phyloP scores from a whole-genome alignment of 257 asterid genomes.

The Solanum raphanifolium region DNA sequence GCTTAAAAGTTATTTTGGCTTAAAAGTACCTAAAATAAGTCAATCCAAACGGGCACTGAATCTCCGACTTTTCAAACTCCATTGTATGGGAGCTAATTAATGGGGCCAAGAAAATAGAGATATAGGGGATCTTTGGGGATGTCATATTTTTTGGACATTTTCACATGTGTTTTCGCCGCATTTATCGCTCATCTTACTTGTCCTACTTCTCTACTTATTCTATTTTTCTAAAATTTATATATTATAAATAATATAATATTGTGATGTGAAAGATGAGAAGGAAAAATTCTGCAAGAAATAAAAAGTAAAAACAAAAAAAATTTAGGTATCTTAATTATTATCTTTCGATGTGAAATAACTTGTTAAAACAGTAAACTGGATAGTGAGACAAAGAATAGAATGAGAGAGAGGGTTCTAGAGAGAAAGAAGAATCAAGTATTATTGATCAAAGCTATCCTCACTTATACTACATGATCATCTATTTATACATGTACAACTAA shows the following conservation, averaged over 20 bases:
- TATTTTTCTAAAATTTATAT: neutral
- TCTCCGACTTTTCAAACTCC: neutral
- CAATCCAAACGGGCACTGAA: too few relatives aligned
- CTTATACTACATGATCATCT: too few relatives aligned
- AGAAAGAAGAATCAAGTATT: too few relatives aligned
- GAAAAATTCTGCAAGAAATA: neutral
- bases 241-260: neutral
- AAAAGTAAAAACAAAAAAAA: neutral
- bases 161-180: neutral
- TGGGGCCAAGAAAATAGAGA: neutral
- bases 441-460: too few relatives aligned
- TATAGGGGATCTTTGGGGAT: neutral
- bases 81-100: neutral
- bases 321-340: neutral
- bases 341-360: neutral
- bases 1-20: rapidly evolving
- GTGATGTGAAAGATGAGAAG: neutral
- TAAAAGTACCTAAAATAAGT: too few relatives aligned
- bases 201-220: neutral
- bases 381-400: too few relatives aligned
- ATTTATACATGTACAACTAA: too few relatives aligned
- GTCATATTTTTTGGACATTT: neutral
- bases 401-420: too few relatives aligned
- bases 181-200: neutral
- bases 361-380: too few relatives aligned